Evolutionary conservation across 306 rosid genomes (phyloP), one percentile per base, ranked within the genome.

Genomic region (Quercus engelmannii): DNA sequence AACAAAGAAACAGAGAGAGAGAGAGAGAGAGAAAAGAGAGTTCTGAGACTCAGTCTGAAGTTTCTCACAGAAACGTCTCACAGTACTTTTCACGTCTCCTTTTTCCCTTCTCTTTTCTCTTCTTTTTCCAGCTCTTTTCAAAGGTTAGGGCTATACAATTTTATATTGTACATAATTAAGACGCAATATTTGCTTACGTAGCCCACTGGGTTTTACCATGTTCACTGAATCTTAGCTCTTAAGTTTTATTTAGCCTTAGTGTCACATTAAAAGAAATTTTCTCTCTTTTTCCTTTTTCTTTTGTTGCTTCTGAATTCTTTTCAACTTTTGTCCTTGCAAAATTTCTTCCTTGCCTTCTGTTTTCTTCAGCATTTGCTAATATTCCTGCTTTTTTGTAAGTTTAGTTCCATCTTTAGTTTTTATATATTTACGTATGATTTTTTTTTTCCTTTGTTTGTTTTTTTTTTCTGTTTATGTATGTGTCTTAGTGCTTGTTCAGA

Each of bases 221-320:
- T 73, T 69, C 85, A 62, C 52, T 80, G 79, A 89, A 86, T 85
- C 96, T 90, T 91, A 85, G 84, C 89, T 63, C 62, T 59, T 67
- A 88, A 83, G 93, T 69, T 73, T 83, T 28, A 3, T 26, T 73
- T 83, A 51, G 51, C 65, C 25, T 26, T 8, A 52, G 10, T 18
- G 6, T 38, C 46, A 51, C 69, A n/a, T 56, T 26, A 18, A 61
- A 35, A 38, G 5, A 10, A 49, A 55, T 79, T 55, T 57, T 43
- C 49, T 64, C 51, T 41, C 19, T 79, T 76, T 35, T 26, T 55
- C 71, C 70, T 73, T 56, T 52, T 77, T 41, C 71, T 77, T 67
- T 61, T 51, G 15, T 78, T 80, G 73, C 54, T 68, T 69, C 17
- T 74, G 80, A 80, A 74, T 71, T 71, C 52, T 19, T 79, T 68